Conservation (phyloP, 1,284 basidiomycete genomes). For the Rhodotorula mucilaginosa region DNA sequence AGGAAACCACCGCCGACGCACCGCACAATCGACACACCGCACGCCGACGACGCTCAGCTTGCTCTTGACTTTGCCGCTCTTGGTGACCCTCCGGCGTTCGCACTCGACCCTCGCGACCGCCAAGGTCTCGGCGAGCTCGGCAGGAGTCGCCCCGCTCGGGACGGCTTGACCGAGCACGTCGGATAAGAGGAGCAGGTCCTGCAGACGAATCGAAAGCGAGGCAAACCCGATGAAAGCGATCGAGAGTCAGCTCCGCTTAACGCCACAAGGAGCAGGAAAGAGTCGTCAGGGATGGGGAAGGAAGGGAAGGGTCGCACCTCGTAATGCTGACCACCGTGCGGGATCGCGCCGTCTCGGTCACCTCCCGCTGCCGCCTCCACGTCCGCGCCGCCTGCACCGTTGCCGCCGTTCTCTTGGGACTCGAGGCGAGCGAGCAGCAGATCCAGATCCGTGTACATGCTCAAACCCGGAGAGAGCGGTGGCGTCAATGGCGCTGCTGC, state of each 20-base stretch:
- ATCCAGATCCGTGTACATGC: conserved; percentile 39
- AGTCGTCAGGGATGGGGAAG: too few relatives aligned
- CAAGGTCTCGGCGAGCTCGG: conserved; percentile 40
- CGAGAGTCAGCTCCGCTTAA: neutral
- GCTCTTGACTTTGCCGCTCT: conserved; percentile 43
- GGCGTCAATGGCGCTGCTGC: neutral
- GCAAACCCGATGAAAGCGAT: too few relatives aligned
- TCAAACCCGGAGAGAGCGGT: conserved; percentile 8
- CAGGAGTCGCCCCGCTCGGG: conserved; percentile 29
- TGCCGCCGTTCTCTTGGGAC: conserved; percentile 3
- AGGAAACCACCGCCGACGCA: neutral
- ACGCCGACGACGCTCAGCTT: conserved; percentile 43
- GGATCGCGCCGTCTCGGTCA: neutral
- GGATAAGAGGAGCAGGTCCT: conserved; percentile 38
- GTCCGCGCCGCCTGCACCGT: neutral
- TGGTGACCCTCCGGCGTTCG: conserved; percentile 41
- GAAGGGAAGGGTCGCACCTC: conserved; percentile 17
- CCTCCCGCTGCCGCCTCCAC: neutral
- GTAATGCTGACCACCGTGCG: conserved; percentile 18
- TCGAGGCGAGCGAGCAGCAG: conserved; percentile 36
- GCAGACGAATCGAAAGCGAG: neutral
- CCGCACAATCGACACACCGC: conserved; percentile 37
- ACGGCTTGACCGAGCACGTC: conserved; percentile 41
- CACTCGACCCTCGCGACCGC: conserved; percentile 42
- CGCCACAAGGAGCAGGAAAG: neutral